phyloP scores from a whole-genome alignment of 306 rosid genomes.

The Quercus robur region DNA sequence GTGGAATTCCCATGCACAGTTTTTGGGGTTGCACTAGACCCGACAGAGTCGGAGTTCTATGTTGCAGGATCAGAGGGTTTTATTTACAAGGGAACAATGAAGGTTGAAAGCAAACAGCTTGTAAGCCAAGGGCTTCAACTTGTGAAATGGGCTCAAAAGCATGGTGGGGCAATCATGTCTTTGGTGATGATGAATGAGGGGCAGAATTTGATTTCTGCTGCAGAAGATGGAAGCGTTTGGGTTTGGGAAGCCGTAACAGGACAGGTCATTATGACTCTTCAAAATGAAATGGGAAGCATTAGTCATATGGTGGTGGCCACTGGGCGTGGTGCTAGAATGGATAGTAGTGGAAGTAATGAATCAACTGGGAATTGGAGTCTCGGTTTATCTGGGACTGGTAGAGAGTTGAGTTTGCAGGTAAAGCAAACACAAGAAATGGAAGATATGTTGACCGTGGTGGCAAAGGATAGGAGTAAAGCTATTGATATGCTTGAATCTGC shows the following conservation, averaged over 20 bases:
- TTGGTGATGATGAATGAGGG: constrained; percentile 45
- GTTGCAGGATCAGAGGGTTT: constrained; percentile 74
- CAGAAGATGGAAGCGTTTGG: constrained; percentile 71
- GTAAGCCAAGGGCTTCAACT: constrained; percentile 6
- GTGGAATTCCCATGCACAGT: constrained; percentile 52
- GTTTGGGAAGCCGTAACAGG: constrained; percentile 45
- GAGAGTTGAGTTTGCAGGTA: constrained; percentile 22
- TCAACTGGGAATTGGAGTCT: not conserved
- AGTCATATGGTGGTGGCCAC: constrained; percentile 53
- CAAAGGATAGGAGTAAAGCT: constrained; percentile 43
- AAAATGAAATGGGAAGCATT: constrained; percentile 26
- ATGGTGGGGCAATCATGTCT: constrained; percentile 38
- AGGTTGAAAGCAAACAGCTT: constrained; percentile 1
- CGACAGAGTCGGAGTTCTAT: constrained; percentile 34
- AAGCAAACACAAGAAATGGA: constrained; percentile 36
- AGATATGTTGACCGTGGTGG: constrained; percentile 13
- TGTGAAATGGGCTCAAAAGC: constrained; percentile 32
- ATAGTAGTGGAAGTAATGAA: not conserved
- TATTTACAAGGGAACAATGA: constrained; percentile 36
- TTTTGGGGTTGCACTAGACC: constrained; percentile 37
- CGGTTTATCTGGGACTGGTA: constrained; percentile 7
- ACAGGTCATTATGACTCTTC: constrained; percentile 38
- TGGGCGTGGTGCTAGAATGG: not conserved
- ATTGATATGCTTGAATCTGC: constrained; percentile 66
- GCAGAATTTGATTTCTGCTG: constrained; percentile 52